Evolutionary conservation across 2,329 filamentous ascomycete genomes (phyloP).

Genomic region (Mycosphaerella sp.): DNA sequence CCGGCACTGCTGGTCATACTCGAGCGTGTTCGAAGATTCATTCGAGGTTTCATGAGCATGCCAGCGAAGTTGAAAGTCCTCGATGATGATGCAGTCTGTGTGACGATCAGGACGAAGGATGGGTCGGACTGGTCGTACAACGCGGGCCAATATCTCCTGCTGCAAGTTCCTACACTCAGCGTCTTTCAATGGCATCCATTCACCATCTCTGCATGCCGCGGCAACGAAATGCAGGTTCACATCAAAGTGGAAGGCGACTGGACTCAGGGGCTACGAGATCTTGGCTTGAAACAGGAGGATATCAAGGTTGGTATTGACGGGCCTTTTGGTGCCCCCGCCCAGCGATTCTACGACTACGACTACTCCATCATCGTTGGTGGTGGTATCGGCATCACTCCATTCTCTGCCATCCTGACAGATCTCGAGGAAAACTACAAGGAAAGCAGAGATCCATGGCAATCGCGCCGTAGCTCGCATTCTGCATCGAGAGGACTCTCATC

Average conservation of each 20-base stretch:
- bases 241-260: constrained; percentile 56
- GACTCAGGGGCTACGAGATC: constrained; percentile 44
- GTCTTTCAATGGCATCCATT: constrained; percentile 57
- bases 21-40: constrained; percentile 45
- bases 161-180: constrained; percentile 50
- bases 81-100: constrained; percentile 49
- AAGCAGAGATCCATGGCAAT: constrained; percentile 22
- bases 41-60: constrained; percentile 46
- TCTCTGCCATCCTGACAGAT: constrained; percentile 52
- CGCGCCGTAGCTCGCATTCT: constrained; percentile 4
- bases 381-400: constrained; percentile 55
- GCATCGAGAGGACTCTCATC: constrained; percentile 1
- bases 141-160: constrained; percentile 54
- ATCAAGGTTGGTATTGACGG: constrained; percentile 53
- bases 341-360: constrained; percentile 54
- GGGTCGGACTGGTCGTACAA: constrained; percentile 49
- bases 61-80: constrained; percentile 45
- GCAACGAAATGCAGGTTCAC: constrained; percentile 49
- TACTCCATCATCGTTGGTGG: constrained; percentile 52
- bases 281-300: constrained; percentile 36
- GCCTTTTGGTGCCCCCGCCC: constrained; percentile 53
- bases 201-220: constrained; percentile 52
- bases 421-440: constrained; percentile 40
- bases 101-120: constrained; percentile 46
- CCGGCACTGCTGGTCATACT: constrained; percentile 48